Percentiles rank a stretch among this genome's conserved stretches.
phyloP scores from a whole-genome alignment of 2,329 filamentous ascomycete genomes.

The Dothideomycetes sp. region DNA sequence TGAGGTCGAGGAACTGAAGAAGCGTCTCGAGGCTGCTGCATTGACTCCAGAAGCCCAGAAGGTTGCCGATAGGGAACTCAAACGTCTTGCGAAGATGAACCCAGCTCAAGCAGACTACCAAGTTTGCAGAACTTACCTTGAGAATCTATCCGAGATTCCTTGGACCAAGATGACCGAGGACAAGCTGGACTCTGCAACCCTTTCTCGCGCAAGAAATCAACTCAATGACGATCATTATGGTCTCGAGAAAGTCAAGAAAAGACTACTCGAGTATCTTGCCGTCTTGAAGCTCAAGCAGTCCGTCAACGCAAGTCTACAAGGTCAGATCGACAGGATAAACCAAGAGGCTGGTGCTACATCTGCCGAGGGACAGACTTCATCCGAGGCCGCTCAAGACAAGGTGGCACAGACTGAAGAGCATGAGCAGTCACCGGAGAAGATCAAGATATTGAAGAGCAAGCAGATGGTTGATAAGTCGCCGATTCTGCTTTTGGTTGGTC shows the following conservation, averaged over 20 bases:
- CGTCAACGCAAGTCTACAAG: slow-evolving; percentile 72
- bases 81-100: slow-evolving; percentile 86
- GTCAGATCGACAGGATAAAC: slow-evolving; percentile 53
- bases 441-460: slow-evolving; percentile 68
- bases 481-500: slow-evolving; percentile 84
- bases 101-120: slow-evolving; percentile 94
- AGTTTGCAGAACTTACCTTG: slow-evolving; percentile 84
- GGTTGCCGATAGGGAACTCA: slow-evolving; percentile 81
- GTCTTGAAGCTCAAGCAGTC: slow-evolving; percentile 93
- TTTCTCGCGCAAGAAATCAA: slow-evolving; percentile 72
- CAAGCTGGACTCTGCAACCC: slow-evolving; percentile 68
- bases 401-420: slow-evolving; percentile 16
- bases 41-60: slow-evolving; percentile 77
- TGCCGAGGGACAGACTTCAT: slow-evolving; percentile 23
- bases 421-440: slow-evolving; percentile 43
- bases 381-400: too few species aligned
- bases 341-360: slow-evolving; percentile 28
- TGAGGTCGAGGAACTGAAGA: slow-evolving; percentile 84
- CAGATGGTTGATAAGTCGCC: slow-evolving; percentile 90
- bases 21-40: slow-evolving; percentile 70
- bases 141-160: slow-evolving; percentile 87
- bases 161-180: slow-evolving; percentile 82
- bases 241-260: slow-evolving; percentile 93
- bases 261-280: slow-evolving; percentile 86
- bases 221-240: slow-evolving; percentile 95